These are phyloP conservation scores for Colletotrichum tamarilloi DNA, from an alignment of 2,329 filamentous ascomycete species.

Conservation along the genomic window DNA sequence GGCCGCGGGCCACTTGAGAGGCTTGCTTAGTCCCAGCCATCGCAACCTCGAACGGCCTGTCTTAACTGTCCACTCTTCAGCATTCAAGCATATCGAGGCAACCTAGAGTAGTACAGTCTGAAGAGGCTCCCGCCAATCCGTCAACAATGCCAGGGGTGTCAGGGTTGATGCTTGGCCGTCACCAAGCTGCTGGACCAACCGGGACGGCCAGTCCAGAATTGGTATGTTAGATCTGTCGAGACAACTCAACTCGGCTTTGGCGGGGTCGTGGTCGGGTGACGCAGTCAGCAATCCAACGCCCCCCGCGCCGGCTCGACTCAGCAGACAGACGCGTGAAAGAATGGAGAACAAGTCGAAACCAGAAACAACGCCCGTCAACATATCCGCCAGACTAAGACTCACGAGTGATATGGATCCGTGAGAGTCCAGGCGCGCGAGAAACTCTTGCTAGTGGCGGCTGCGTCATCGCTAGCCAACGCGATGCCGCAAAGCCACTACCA, in stretches of 20 bases:
- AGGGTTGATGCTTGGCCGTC: conserved; percentile 30
- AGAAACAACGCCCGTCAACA: conserved; percentile 13
- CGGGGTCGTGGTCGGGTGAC: conserved; percentile 26
- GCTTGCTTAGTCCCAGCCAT: conserved; percentile 27
- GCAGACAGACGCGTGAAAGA: conserved; percentile 9
- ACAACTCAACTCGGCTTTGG: conserved; percentile 28
- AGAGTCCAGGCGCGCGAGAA: conserved; percentile 19
- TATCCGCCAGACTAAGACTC: neutral
- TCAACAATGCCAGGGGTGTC: conserved; percentile 2
- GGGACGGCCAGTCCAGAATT: conserved; percentile 18
- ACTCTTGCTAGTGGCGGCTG: conserved; percentile 28
- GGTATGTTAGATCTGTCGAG: neutral
- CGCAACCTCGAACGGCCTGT: conserved; percentile 2
- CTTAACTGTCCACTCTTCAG: conserved; percentile 7
- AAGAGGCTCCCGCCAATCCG: conserved; percentile 17
- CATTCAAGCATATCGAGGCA: neutral
- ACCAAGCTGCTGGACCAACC: conserved; percentile 16
- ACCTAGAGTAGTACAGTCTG: neutral
- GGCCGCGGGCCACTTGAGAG: conserved; percentile 29
- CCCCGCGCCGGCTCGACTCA: conserved; percentile 4
- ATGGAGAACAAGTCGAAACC: conserved; percentile 3
- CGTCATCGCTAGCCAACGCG: conserved; percentile 28
- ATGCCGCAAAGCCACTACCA: conserved; percentile 18
- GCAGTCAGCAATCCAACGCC: conserved; percentile 28
- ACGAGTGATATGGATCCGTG: neutral